Evolutionary conservation across 306 rosid genomes (phyloP), one percentile per base, ranked within the genome.

Genomic region (Prosopis cineraria): DNA sequence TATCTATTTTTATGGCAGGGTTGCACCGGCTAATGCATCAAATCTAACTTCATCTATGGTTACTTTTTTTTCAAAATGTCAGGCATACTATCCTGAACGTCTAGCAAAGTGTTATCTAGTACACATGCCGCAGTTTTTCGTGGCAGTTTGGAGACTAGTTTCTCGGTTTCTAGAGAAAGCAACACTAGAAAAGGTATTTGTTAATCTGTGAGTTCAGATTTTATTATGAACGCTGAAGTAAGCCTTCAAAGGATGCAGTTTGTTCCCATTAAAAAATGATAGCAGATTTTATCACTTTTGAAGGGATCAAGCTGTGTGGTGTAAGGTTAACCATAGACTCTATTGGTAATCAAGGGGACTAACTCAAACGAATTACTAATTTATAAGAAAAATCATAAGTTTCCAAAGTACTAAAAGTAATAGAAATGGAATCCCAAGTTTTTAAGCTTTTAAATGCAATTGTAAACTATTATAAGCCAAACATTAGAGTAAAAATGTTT

Each of bases 71-170:
- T 68, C 43, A 59, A 59, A 72, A 66, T 65, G 84, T 68, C 88
- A 95, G 99, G 83, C 89, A 70, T 95, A 95, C 82, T 95, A 95
- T 87, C 98, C 98, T 7, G 98, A 95, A 75, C 97, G 98, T 45
- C 82, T 95, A 71, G 88, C 89, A 3, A 95, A 84, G 79, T 87
- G 88, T 56, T 95, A 78, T 83, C 73, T 95, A 68, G 72, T 95
- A 78, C 58, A 86, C 86, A 92, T 92, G 98, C 98, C 97, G 1
- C 71, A 92, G 81, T 95, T 92, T 83, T 95, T 95, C 52, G 93
- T 88, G 48, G 87, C 90, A 41, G 96, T 95, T 75, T 95, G 98
- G 98, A 92, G 85, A 87, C 29, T 95, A 79, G 88, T 95, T 82
- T 95, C 89, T 79, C 85, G 91, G 69, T 95, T 92, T 80, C 91